phyloP scores from a whole-genome alignment of 2,329 filamentous ascomycete species.

The Bretziella fagacearum region DNA sequence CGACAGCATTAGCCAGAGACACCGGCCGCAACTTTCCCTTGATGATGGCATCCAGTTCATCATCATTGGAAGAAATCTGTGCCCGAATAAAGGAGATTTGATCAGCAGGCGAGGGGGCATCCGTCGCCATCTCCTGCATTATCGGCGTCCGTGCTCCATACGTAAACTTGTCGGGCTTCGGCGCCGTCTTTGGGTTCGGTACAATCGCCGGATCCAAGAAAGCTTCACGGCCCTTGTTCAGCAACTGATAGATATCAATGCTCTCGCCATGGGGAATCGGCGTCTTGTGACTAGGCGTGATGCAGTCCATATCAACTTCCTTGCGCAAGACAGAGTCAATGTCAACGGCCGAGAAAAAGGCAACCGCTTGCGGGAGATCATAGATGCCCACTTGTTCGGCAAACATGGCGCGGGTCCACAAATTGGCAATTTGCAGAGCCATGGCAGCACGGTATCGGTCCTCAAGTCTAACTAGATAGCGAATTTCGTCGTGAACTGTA shows the following conservation, averaged over 20 bases:
- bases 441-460: constrained; percentile 83
- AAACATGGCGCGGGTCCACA: constrained; percentile 98
- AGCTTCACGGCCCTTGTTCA: constrained; percentile 54
- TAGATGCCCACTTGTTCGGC: constrained; percentile 90
- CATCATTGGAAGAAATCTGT: constrained; percentile 60
- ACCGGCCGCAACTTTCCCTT: constrained; percentile 28
- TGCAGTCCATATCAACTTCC: constrained; percentile 93
- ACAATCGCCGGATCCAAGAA: constrained; percentile 47
- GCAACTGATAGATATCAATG: constrained; percentile 62
- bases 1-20: not conserved
- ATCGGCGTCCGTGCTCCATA: constrained; percentile 62
- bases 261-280: constrained; percentile 74
- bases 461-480: constrained; percentile 70
- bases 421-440: constrained; percentile 81
- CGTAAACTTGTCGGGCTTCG: constrained; percentile 40
- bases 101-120: constrained; percentile 26
- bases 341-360: constrained; percentile 90
- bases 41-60: constrained; percentile 57
- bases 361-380: constrained; percentile 83
- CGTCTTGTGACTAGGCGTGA: constrained; percentile 70
- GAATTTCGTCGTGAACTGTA: constrained; percentile 94
- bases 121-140: constrained; percentile 49
- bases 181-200: constrained; percentile 35
- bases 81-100: constrained; percentile 57
- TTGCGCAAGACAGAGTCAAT: constrained; percentile 93